These are phyloP conservation scores for Hyaloscypha hepaticicola DNA, from an alignment of 495 filamentous ascomycete species.

Conservation along the genomic window DNA sequence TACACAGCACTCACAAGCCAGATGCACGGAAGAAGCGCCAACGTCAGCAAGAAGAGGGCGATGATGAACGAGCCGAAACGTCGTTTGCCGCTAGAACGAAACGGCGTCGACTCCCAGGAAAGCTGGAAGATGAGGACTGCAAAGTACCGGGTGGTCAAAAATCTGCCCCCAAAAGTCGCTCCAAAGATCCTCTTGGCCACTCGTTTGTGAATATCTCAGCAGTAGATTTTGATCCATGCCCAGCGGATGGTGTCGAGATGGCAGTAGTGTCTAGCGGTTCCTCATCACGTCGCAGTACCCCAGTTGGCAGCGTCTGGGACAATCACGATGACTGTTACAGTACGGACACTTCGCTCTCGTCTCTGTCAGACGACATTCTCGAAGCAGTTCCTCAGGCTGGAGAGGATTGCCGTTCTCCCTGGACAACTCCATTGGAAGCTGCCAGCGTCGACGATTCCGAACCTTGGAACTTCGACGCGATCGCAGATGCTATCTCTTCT, in stretches of 20 bases:
- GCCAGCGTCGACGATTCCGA: slow-evolving; percentile 6
- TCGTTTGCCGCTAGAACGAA: slow-evolving; percentile 16
- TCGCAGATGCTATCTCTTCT: slow-evolving; percentile 17
- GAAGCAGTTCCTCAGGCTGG: slow-evolving; percentile 19
- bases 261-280: slow-evolving; percentile 18
- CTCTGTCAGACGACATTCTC: slow-evolving; percentile 16
- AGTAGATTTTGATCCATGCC: slow-evolving; percentile 12
- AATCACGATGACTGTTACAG: slow-evolving; percentile 13
- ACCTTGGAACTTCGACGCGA: slow-evolving; percentile 11
- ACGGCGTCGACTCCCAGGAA: slow-evolving; percentile 19
- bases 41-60: slow-evolving; percentile 15
- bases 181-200: slow-evolving; percentile 14
- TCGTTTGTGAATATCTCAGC: slow-evolving; percentile 12
- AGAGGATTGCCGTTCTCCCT: slow-evolving; percentile 12
- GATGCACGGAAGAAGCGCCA: slow-evolving; percentile 21
- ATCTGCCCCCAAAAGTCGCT: slow-evolving; percentile 13
- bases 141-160: slow-evolving; percentile 17
- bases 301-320: slow-evolving; percentile 8
- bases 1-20: slow-evolving; percentile 24
- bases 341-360: slow-evolving; percentile 15
- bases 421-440: slow-evolving; percentile 17
- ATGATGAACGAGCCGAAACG: slow-evolving; percentile 20
- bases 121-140: slow-evolving; percentile 20
- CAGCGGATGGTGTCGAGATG: slow-evolving; percentile 5
- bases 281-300: slow-evolving; percentile 16